A percentile compares a stretch with the other conserved stretches of the same genome.
These are phyloP conservation scores for Elongisporangium undulatum DNA, from an alignment of 352 stramenopile species.

Conservation along the genomic window DNA sequence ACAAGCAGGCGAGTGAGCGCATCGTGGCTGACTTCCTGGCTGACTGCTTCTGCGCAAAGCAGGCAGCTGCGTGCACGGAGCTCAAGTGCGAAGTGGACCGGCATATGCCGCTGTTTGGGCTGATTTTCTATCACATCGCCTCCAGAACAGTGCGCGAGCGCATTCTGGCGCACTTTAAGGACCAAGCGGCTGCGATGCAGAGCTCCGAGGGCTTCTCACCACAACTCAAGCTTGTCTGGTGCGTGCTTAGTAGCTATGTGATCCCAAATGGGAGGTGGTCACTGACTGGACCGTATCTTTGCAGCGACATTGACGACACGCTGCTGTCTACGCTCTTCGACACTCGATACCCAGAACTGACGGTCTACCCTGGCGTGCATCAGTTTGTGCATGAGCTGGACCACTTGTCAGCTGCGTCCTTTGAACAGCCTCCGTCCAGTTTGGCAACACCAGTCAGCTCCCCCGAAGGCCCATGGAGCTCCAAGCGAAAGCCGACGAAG, in stretches of 20 bases:
- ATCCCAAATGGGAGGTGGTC: neutral
- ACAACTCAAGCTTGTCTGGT: conserved; percentile 73
- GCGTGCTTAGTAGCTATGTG: neutral
- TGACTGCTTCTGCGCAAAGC: conserved; percentile 45
- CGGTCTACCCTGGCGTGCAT: conserved; percentile 77
- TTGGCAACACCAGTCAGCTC: neutral
- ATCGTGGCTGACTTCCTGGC: conserved; percentile 52
- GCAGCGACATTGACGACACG: conserved; percentile 81
- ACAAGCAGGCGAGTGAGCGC: conserved; percentile 42
- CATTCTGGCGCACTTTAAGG: conserved; percentile 66
- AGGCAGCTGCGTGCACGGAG: conserved; percentile 32
- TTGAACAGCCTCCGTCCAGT: neutral
- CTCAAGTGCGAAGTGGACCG: conserved; percentile 72
- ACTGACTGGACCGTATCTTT: neutral
- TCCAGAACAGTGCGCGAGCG: conserved; percentile 33
- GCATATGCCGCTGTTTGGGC: conserved; percentile 58
- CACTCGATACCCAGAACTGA: conserved; percentile 74
- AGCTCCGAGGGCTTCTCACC: conserved; percentile 26
- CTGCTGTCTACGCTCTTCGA: conserved; percentile 76
- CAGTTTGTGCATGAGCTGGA: conserved; percentile 79
- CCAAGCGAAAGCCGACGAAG: conserved; percentile 7
- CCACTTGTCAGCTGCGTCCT: conserved; percentile 22
- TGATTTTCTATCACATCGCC: conserved; percentile 62
- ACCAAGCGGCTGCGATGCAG: conserved; percentile 29
- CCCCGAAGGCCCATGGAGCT: neutral